Evolutionary conservation across 2,329 filamentous ascomycete genomes (phyloP), one percentile per base, ranked within the genome.

Genomic region (Fusarium sterilihyphosum): DNA sequence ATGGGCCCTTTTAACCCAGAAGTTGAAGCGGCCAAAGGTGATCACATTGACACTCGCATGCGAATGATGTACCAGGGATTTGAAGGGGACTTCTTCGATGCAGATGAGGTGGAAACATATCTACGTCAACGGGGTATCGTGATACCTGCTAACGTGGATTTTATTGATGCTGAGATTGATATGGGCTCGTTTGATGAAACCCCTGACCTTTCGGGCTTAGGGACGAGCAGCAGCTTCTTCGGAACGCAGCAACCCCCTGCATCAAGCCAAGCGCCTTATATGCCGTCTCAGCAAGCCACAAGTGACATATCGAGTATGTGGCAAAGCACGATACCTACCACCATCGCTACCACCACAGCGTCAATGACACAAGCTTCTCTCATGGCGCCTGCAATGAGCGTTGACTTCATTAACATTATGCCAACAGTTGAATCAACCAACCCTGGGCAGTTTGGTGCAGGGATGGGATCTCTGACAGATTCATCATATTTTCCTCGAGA

Each of bases 61-160:
- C 83, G 83, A 26, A 86, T 89, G 72, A 86, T 86, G 44, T 81
- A 91, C 13, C 86, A 88, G 2, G 92, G 90, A 0, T 93, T 92
- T 70, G 88, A 92, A 67, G 93, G 93, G 9, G 89, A 93, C 58
- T 96, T 94, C 85, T 93, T 93, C 75, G 93, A 96, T 78, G 84
- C 91, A 1, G 88, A 93, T 67, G 94, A 96, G 80, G 91, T 95
- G 0, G 92, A 96, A 81, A 86, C 89, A 18, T 96, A 95, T 78
- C 83, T 97, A 6, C 87, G 87, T 46, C 86, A 88, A 57, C 88
- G 88, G 37, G 91, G 91, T 10, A 88, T 94, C 37, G 80, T 85
- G 52, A 90, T 95, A 59, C 88, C 92, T 16, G 86, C 88, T 1
- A 84, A 86, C 16, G 85, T 88, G 16, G 91, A 92, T 24, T 91